Evolutionary conservation across 2,329 filamentous ascomycete genomes (phyloP).

Genomic region (Metarhizium sp.): DNA sequence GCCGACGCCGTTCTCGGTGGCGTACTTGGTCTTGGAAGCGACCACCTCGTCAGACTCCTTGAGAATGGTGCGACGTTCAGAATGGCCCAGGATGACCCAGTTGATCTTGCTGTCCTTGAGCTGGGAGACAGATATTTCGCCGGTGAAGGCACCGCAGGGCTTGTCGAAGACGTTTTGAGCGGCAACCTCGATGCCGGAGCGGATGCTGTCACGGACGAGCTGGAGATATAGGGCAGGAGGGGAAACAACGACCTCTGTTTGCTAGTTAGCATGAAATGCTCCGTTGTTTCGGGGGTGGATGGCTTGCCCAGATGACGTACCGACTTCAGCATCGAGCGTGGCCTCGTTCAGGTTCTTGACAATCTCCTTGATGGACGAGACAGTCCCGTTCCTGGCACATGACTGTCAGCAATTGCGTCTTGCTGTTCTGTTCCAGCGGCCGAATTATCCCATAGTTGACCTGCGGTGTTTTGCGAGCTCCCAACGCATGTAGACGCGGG

Average conservation of each 20-base stretch:
- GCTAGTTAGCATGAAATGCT: background rate
- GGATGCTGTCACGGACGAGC: constrained; percentile 70
- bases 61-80: constrained; percentile 84
- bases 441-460: background rate
- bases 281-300: background rate
- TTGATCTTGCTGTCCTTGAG: constrained; percentile 80
- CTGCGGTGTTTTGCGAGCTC: constrained; percentile 20
- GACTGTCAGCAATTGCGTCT: constrained; percentile 1
- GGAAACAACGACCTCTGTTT: constrained; percentile 82
- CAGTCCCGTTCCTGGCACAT: constrained; percentile 74
- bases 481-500: constrained; percentile 6
- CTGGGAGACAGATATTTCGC: constrained; percentile 89
- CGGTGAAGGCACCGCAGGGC: constrained; percentile 93
- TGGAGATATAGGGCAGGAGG: constrained; percentile 87
- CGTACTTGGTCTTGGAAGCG: constrained; percentile 88
- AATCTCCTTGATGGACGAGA: constrained; percentile 83
- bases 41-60: constrained; percentile 79
- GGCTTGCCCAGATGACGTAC: constrained; percentile 36
- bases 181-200: constrained; percentile 70
- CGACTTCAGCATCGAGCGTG: constrained; percentile 64
- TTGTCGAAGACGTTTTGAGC: constrained; percentile 97
- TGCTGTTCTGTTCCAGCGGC: background rate
- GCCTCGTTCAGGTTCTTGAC: constrained; percentile 82
- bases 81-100: constrained; percentile 92
- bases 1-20: constrained; percentile 73